Evolutionary conservation across 192 early-diverging fungal genomes (phyloP).

Genomic region (Backusella parvicylindrica): DNA sequence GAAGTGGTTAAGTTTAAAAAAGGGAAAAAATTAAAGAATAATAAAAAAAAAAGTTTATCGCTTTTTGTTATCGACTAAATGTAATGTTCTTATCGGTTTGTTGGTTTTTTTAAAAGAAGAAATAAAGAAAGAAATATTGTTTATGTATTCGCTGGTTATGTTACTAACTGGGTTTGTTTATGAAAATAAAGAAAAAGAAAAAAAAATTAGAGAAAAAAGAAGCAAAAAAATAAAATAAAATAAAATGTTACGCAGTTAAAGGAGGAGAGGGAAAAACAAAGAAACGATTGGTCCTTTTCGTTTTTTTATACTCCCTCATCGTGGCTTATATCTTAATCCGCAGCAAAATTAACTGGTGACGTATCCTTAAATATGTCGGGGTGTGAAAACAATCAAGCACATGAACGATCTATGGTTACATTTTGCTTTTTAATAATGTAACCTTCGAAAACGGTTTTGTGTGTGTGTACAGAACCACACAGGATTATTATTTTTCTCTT

Average conservation of each 20-base stretch:
- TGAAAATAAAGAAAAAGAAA: conserved; percentile 7
- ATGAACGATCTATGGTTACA: conserved; percentile 1
- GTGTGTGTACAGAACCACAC: background rate
- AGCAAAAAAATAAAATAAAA: conserved; percentile 2
- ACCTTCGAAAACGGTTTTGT: background rate
- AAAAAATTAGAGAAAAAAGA: background rate
- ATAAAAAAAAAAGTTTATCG: background rate
- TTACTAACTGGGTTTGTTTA: background rate
- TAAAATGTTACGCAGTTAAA: conserved; percentile 3
- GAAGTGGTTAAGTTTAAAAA: background rate
- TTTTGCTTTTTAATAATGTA: background rate
- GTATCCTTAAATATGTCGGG: background rate
- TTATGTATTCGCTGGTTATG: background rate
- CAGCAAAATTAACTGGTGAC: background rate
- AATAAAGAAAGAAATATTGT: background rate
- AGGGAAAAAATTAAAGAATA: background rate
- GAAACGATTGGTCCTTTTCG: background rate
- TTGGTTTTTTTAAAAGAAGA: background rate
- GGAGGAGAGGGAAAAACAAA: background rate
- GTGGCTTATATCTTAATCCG: background rate
- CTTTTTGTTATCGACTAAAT: background rate
- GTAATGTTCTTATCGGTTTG: background rate
- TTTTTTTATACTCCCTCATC: conserved; percentile 1
- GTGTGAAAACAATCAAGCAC: background rate
- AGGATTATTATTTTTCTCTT: background rate